Evolutionary conservation across 2,329 filamentous ascomycete genomes (phyloP), one percentile per base, ranked within the genome.

Genomic region (Ilyonectria robusta): DNA sequence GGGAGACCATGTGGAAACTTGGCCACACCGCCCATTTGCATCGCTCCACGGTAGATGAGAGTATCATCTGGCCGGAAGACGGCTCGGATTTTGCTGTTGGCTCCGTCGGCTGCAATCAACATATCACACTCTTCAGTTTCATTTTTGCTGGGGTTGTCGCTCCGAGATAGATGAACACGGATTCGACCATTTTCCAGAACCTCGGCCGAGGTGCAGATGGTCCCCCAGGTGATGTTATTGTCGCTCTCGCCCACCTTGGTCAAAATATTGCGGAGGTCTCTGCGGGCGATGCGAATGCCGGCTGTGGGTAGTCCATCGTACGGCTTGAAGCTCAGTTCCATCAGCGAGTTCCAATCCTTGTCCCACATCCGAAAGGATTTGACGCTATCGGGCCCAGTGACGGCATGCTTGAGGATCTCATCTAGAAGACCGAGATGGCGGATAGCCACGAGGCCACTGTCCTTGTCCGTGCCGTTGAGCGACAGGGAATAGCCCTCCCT

Each of bases 31-130:
- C 72, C 76, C 29, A 82, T 72, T 29, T 77, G 75, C 6, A 81
- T 70, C 8, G 78, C 75, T 3, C 81, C 81, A 15, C 77, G 73
- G 70, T 78, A 83, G 17, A 76, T 47, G 40, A 83, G 75, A 6
- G 48, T 67, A 66, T 83, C 80, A 6, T 76, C 69, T 23, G 81
- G 81, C 33, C 81, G 74, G 13, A 84, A 62, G 6, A 62, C 62
- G 3, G 71, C 69, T 42, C 83, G 73, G 10, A 84, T 73, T 68
- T 78, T 80, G 70, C 80, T 83, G 35, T 73, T 75, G 3, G 79
- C 75, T 1, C 83, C 83, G 26, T 26, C 26, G 26, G 26, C 26
- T 26, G 26, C 26, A 5, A 26, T 26, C 26, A 26, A 26, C 1
- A 84, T 51, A 67, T 84, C 81, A 63, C 80, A 81, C 29, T 57